Evolutionary conservation across 2,329 filamentous ascomycete species (phyloP).

Genomic region (Fusarium coffeatum): DNA sequence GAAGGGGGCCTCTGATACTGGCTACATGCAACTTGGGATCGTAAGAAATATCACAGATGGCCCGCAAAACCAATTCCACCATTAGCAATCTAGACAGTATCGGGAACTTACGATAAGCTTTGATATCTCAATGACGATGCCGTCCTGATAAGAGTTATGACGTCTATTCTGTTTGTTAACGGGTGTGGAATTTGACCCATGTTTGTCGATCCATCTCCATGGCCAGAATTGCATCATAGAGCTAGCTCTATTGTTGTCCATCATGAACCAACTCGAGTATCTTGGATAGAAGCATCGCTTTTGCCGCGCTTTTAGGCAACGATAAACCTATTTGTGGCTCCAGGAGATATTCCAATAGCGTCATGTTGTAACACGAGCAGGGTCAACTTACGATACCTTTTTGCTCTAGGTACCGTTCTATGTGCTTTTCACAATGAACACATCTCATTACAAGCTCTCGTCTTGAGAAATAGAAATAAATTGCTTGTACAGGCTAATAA

Average conservation of each 20-base stretch:
- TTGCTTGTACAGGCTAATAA: neutral
- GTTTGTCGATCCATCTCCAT: conserved; percentile 1
- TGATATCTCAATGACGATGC: neutral
- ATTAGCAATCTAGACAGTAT: neutral
- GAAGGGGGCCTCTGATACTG: neutral
- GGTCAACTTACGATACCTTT: neutral
- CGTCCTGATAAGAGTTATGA: conserved; percentile 4
- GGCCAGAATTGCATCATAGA: conserved; percentile 21
- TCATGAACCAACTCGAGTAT: neutral
- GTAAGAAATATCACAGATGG: neutral
- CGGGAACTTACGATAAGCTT: neutral
- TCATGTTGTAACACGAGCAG: conserved; percentile 11
- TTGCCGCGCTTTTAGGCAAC: neutral
- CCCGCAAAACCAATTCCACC: neutral
- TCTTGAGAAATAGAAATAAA: neutral
- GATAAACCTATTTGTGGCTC: neutral
- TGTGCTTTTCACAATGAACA: neutral
- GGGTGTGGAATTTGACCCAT: neutral
- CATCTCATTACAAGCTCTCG: neutral
- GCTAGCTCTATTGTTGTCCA: neutral
- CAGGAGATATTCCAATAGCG: conserved; percentile 14
- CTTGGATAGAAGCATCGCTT: neutral
- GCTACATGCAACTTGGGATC: neutral
- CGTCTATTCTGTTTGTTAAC: neutral
- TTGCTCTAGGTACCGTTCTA: neutral